These are phyloP conservation scores for Phaffia tasmanica DNA, from an alignment of 768 basidiomycete genomes.

Conservation along the genomic window DNA sequence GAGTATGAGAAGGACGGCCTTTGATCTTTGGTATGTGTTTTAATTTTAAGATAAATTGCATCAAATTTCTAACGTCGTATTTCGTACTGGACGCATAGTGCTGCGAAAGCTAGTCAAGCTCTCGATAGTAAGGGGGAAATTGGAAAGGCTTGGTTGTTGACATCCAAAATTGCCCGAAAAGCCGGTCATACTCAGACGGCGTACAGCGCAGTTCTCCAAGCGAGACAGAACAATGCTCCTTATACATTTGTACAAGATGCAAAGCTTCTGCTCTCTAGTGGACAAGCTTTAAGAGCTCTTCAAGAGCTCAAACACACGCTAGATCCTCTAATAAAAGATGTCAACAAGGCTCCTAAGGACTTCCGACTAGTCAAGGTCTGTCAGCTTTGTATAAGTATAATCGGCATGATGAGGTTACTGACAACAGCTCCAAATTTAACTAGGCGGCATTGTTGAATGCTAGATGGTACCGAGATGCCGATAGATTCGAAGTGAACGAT, in stretches of 20 bases:
- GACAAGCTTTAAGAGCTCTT: conserved; percentile 71
- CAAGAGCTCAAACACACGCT: conserved; percentile 69
- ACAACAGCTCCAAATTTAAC: background rate
- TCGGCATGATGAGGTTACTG: background rate
- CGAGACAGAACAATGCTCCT: conserved; percentile 55
- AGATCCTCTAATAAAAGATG: conserved; percentile 13
- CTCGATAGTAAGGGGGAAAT: conserved; percentile 45
- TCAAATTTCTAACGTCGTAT: conserved; percentile 12
- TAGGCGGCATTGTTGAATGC: conserved; percentile 71
- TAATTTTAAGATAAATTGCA: background rate
- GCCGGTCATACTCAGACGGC: conserved; percentile 92
- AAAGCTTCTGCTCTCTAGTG: conserved; percentile 66
- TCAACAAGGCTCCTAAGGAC: background rate
- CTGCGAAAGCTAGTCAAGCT: conserved; percentile 40
- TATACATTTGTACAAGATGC: conserved; percentile 84
- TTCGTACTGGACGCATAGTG: conserved; percentile 13
- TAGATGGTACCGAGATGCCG: conserved; percentile 86
- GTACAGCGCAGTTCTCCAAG: conserved; percentile 88
- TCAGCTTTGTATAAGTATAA: background rate
- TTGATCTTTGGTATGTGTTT: conserved; percentile 52
- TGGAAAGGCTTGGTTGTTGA: conserved; percentile 77
- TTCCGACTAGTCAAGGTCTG: conserved; percentile 51
- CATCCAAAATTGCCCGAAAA: conserved; percentile 91
- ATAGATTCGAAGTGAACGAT: conserved; percentile 56
- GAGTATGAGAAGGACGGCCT: conserved; percentile 77